A percentile compares a stretch with the other conserved stretches of the same genome.
phyloP scores from a whole-genome alignment of 2,329 filamentous ascomycete genomes.

The Aspergillus proliferans region DNA sequence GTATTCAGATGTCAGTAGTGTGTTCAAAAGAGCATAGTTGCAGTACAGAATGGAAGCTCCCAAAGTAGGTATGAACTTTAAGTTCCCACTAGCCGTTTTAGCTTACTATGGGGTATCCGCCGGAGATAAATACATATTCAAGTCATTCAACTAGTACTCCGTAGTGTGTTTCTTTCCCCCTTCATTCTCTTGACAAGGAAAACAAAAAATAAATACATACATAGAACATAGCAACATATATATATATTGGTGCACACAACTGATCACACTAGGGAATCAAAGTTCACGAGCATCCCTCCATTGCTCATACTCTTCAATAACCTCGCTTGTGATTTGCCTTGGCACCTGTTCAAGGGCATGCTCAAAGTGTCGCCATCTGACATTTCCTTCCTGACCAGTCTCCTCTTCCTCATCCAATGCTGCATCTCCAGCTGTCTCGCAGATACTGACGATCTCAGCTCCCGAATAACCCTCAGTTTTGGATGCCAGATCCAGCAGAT shows the following conservation, averaged over 20 bases:
- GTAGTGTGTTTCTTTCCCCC: too few species aligned
- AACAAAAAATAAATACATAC: slow-evolving; percentile 3
- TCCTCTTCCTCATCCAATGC: slow-evolving; percentile 48
- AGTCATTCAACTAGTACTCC: too few species aligned
- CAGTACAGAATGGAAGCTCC: too few species aligned
- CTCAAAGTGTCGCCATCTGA: slow-evolving; percentile 41
- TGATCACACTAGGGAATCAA: neutral
- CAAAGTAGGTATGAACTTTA: too few species aligned
- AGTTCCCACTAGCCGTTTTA: too few species aligned
- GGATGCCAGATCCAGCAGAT: slow-evolving; percentile 57
- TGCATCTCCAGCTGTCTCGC: slow-evolving; percentile 46
- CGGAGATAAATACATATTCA: too few species aligned
- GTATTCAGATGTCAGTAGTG: too few species aligned
- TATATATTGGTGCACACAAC: neutral
- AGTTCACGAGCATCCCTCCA: slow-evolving; percentile 38
- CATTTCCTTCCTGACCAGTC: slow-evolving; percentile 29
- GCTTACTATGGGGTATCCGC: too few species aligned
- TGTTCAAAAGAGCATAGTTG: too few species aligned
- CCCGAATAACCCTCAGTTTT: slow-evolving; percentile 74
- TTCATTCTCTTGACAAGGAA: too few species aligned
- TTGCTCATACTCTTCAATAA: slow-evolving; percentile 54
- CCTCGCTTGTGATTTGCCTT: slow-evolving; percentile 54
- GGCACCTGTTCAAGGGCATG: slow-evolving; percentile 42
- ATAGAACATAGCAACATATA: too few species aligned
- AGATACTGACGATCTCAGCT: slow-evolving; percentile 67